Conservation (phyloP, 768 basidiomycete species). For the Xerocomus spinulosus region DNA sequence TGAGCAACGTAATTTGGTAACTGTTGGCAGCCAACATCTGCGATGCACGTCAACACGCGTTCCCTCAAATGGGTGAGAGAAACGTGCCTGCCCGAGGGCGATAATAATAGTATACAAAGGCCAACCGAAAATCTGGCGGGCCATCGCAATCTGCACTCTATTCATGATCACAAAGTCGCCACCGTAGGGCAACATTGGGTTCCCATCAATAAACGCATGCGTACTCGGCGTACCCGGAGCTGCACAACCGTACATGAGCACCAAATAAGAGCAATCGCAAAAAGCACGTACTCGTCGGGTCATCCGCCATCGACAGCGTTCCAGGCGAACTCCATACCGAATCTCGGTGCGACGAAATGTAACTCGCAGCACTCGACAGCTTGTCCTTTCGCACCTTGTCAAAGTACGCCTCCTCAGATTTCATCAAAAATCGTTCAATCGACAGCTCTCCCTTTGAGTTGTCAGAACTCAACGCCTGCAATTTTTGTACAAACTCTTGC, state of each 20-base stretch:
- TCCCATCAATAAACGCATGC: conserved; percentile 42
- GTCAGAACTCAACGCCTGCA: conserved; percentile 71
- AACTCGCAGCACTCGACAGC: conserved; percentile 74
- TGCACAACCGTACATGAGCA: conserved; percentile 10
- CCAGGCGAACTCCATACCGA: conserved; percentile 74
- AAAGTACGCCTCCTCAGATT: conserved; percentile 93
- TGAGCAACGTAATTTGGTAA: conserved; percentile 90
- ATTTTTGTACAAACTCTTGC: conserved; percentile 80
- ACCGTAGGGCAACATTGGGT: conserved; percentile 43
- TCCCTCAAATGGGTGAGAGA: not conserved
- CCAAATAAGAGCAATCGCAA: not conserved
- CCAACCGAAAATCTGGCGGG: conserved; percentile 79
- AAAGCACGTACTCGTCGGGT: conserved; percentile 60
- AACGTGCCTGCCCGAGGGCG: conserved; percentile 68
- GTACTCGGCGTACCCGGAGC: conserved; percentile 46
- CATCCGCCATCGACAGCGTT: conserved; percentile 42
- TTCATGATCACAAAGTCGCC: conserved; percentile 79
- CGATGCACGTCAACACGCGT: conserved; percentile 2
- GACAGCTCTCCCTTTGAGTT: conserved; percentile 91
- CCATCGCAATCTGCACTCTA: conserved; percentile 76
- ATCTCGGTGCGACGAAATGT: conserved; percentile 73
- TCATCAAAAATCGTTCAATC: conserved; percentile 85
- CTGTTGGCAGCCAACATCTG: conserved; percentile 87
- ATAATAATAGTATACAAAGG: conserved; percentile 90
- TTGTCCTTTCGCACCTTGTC: conserved; percentile 86